Percentiles rank a stretch among this genome's conserved stretches.
Conservation (phyloP, 2,329 filamentous ascomycete genomes). For the Erysiphe neolycopersici region DNA sequence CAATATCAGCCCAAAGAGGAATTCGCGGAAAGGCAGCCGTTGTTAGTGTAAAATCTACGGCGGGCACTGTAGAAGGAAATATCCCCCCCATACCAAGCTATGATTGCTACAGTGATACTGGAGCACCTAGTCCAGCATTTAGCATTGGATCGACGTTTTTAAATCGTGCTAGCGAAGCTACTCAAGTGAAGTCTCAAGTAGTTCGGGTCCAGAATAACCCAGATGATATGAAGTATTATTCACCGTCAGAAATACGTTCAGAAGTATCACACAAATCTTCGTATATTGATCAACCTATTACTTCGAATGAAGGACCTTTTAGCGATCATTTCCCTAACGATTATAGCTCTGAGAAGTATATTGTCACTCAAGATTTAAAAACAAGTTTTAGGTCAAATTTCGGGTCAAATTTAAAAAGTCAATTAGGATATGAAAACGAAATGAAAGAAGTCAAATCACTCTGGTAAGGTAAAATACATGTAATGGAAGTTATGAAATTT, state of each 20-base stretch:
- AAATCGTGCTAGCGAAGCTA: slow-evolving; percentile 32
- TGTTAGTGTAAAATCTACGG: slow-evolving; percentile 62
- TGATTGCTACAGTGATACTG: slow-evolving; percentile 23
- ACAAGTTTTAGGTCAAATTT: background rate
- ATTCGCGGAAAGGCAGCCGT: slow-evolving; percentile 74
- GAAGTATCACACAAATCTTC: slow-evolving; percentile 21
- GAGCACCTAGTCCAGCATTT: slow-evolving; percentile 30
- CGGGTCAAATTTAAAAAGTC: slow-evolving; percentile 16
- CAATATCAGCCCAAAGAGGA: slow-evolving; percentile 55
- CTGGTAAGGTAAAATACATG: background rate
- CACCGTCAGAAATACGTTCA: slow-evolving; percentile 4
- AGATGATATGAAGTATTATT: slow-evolving; percentile 15
- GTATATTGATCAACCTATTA: slow-evolving; percentile 23
- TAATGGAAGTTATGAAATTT: background rate
- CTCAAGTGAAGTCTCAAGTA: slow-evolving; percentile 29
- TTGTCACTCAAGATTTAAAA: slow-evolving; percentile 28
- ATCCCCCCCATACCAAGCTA: slow-evolving; percentile 49
- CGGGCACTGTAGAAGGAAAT: slow-evolving; percentile 24
- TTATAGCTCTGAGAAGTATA: slow-evolving; percentile 21
- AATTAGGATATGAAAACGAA: slow-evolving; percentile 31
- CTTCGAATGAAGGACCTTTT: slow-evolving; percentile 29
- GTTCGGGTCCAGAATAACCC: slow-evolving; percentile 27
- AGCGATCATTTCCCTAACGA: slow-evolving; percentile 20
- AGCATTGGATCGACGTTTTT: slow-evolving; percentile 42
- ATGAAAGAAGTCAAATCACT: slow-evolving; percentile 18